Conservation (phyloP, 1,284 basidiomycete genomes). For the Mixia osmundae region DNA sequence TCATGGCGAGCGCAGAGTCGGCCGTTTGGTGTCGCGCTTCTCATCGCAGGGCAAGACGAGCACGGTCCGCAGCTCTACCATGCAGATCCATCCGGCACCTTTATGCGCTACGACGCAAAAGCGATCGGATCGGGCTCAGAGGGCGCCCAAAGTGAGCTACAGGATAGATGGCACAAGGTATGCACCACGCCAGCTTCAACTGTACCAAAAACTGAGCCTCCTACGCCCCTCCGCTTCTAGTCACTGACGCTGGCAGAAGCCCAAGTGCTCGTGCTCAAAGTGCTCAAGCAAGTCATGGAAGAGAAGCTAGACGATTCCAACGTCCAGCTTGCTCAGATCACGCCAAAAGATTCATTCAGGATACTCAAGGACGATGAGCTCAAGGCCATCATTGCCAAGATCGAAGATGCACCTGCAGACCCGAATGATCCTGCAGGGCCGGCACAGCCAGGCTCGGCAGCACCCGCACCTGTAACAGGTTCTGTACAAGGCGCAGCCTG, state of each 20-base stretch:
- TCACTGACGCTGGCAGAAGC: slow-evolving; percentile 82
- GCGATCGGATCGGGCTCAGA: slow-evolving; percentile 96
- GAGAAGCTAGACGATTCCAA: slow-evolving; percentile 97
- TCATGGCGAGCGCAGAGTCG: slow-evolving; percentile 35
- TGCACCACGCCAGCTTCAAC: slow-evolving; percentile 10
- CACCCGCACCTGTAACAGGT: no score
- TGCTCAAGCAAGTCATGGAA: slow-evolving; percentile 99
- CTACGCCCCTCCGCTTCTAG: slow-evolving; percentile 25
- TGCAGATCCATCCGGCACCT: slow-evolving; percentile 98
- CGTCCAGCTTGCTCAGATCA: slow-evolving; percentile 80
- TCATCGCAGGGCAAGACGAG: slow-evolving; percentile 93
- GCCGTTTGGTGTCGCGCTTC: slow-evolving; percentile 89
- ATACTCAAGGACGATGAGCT: slow-evolving; percentile 53
- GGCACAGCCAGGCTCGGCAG: no score
- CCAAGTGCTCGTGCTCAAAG: slow-evolving; percentile 58
- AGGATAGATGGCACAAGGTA: slow-evolving; percentile 93
- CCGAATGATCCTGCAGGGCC: no score
- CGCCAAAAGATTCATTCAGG: slow-evolving; percentile 38
- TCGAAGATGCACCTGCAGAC: slow-evolving; percentile 4
- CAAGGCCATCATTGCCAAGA: slow-evolving; percentile 39
- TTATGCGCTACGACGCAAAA: slow-evolving; percentile 90
- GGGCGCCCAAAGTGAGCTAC: slow-evolving; percentile 86
- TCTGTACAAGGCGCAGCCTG: no score
- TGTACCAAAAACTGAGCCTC: not conserved
- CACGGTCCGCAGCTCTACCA: slow-evolving; percentile 92